Conservation (phyloP, 2,329 filamentous ascomycete genomes). For the Sphaerulina musiva region DNA sequence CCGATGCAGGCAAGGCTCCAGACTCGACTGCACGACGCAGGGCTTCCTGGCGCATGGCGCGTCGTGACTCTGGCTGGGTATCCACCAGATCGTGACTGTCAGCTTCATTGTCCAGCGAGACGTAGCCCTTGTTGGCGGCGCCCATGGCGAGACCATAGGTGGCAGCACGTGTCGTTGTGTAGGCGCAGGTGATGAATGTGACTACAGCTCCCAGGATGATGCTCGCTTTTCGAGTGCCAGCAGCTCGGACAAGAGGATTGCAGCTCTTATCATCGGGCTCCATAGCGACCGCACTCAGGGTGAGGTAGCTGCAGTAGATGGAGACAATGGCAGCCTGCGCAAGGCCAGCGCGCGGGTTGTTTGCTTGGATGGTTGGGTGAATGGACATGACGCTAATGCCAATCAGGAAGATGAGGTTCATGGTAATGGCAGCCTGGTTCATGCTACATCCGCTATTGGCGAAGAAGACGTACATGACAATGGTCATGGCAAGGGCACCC, state of each 20-base stretch:
- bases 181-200: conserved; percentile 93
- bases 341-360: conserved; percentile 86
- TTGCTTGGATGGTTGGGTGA: conserved; percentile 81
- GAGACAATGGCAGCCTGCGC: conserved; percentile 98
- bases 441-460: conserved; percentile 74
- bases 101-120: conserved; percentile 65
- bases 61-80: conserved; percentile 70
- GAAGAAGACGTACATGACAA: conserved; percentile 97
- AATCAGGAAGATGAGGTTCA: conserved; percentile 78
- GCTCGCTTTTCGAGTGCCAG: conserved; percentile 81
- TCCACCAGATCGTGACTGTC: conserved; percentile 80
- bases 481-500: conserved; percentile 83
- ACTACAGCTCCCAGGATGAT: conserved; percentile 89
- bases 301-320: conserved; percentile 96
- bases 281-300: conserved; percentile 97
- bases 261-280: conserved; percentile 91
- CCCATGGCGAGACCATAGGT: conserved; percentile 79
- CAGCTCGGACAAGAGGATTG: conserved; percentile 82
- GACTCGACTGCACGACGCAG: conserved; percentile 87
- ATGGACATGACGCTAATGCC: conserved; percentile 77
- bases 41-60: conserved; percentile 88
- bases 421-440: conserved; percentile 92
- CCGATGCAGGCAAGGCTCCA: conserved; percentile 84
- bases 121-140: conserved; percentile 51
- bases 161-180: conserved; percentile 92